Evolutionary conservation across 2,329 filamentous ascomycete species (phyloP).

Genomic region (Aspergillus sp.): DNA sequence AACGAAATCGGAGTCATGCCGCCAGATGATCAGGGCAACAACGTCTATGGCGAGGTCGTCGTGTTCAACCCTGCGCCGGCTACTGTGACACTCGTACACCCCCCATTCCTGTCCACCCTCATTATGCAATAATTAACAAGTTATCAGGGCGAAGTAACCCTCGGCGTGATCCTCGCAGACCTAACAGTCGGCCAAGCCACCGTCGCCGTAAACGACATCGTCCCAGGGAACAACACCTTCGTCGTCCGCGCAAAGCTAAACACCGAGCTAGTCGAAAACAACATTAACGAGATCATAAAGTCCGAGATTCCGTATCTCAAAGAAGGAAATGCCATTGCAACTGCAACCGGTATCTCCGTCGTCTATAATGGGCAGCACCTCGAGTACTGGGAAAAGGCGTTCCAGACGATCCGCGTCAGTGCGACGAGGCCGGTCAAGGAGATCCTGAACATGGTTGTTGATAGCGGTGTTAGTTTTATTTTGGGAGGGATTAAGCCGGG

Average conservation of each 20-base stretch:
- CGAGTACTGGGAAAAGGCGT: conserved; percentile 9
- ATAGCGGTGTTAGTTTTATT: not conserved
- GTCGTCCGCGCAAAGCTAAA: not conserved
- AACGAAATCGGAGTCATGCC: not conserved
- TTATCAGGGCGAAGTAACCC: conserved; percentile 4
- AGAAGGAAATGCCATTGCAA: not conserved
- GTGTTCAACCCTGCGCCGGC: conserved; percentile 3
- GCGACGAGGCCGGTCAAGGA: conserved; percentile 4
- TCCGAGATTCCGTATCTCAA: conserved; percentile 1
- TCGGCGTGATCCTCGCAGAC: conserved; percentile 2
- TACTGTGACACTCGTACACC: conserved; percentile 1
- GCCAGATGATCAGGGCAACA: conserved; percentile 2
- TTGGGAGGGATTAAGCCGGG: not conserved
- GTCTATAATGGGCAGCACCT: conserved; percentile 7
- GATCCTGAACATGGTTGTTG: not conserved
- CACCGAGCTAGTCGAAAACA: not conserved
- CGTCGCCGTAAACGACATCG: conserved; percentile 1
- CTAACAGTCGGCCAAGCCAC: conserved; percentile 1
- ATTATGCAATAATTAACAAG: not conserved
- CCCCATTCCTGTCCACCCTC: not conserved
- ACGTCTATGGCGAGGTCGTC: conserved; percentile 1
- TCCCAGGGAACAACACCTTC: conserved; percentile 9
- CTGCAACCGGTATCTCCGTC: conserved; percentile 1
- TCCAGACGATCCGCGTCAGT: not conserved
- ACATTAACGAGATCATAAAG: conserved; percentile 2